phyloP scores from a whole-genome alignment of 2,329 filamentous ascomycete genomes.

The Nakataea oryzae region DNA sequence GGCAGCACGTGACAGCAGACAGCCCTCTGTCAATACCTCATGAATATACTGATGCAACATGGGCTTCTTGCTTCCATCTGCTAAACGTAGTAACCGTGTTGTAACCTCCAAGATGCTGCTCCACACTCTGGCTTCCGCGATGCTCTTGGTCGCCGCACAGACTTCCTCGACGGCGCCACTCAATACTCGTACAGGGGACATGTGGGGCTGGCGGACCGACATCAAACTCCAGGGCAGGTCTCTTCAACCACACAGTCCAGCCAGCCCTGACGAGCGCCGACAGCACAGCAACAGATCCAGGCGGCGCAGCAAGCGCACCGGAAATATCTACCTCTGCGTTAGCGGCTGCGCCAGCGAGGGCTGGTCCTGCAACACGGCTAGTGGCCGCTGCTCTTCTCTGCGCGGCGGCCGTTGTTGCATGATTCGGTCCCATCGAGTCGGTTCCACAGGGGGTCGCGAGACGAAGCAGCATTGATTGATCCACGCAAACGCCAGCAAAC shows the following conservation, averaged over 20 bases:
- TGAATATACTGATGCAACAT: no score
- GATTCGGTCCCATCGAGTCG: background rate
- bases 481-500: background rate
- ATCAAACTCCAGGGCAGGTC: background rate
- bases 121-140: background rate
- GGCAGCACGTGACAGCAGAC: no score
- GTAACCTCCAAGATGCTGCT: background rate
- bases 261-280: background rate
- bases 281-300: no score
- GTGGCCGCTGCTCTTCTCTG: background rate
- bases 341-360: background rate
- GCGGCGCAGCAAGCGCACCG: no score
- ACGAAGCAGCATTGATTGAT: background rate
- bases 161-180: background rate
- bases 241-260: background rate
- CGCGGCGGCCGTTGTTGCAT: background rate
- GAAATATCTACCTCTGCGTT: background rate
- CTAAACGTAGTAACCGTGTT: no score
- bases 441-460: background rate
- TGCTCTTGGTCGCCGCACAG: background rate
- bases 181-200: background rate
- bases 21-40: no score
- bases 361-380: background rate
- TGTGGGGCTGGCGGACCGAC: background rate
- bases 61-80: background rate